Evolutionary conservation across 768 basidiomycete species (phyloP), one percentile per base, ranked within the genome.

Genomic region (Tylopilus sp.): DNA sequence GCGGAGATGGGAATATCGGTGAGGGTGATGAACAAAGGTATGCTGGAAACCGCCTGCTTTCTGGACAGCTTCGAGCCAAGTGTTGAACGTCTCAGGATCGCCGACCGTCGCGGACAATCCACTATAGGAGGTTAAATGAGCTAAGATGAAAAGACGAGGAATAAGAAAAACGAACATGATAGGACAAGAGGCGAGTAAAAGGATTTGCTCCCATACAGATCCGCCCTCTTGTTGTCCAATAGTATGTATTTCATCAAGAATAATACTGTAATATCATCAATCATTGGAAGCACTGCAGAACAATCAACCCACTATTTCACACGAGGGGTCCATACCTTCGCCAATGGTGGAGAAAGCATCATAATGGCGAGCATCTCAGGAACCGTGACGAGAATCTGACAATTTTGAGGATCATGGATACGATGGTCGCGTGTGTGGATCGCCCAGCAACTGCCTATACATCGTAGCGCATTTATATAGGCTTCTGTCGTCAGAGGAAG

Each of bases 21-120:
- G 80, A 1, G 77, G 79, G 62, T 86, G 82, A 47, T 81, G 65
- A 38, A 88, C 76, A 60, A 82, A 80, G 2, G 70, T 72, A 62
- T 88, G 80, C 25, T 78, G 66, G 66, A 79, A 82, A 0, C 80
- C 78, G 47, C 83, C 80, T 0, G 79, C 74, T 46, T 65, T 60
- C 63, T 88, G 85, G 15, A 88, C 79, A 1, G 78, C 75, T 47
- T 69, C 69, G 1, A 88, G 77, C 86, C 86, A 88, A 4, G 68
- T 53, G 55, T 82, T 86, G 67, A 88, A 88, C 17, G 69, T 67
- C 42, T 85, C 77, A 0, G 86, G 84, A 0, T 76, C 69, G 18
- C 86, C 86, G 25, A 88, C 75, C 0, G 86, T 88, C 1, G 86
- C 87, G 8, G 85, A 86, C 21, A 88, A 71, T 18, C 85, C 87